phyloP scores from a whole-genome alignment of 768 basidiomycete genomes.

The Leccinellum rugosiceps region DNA sequence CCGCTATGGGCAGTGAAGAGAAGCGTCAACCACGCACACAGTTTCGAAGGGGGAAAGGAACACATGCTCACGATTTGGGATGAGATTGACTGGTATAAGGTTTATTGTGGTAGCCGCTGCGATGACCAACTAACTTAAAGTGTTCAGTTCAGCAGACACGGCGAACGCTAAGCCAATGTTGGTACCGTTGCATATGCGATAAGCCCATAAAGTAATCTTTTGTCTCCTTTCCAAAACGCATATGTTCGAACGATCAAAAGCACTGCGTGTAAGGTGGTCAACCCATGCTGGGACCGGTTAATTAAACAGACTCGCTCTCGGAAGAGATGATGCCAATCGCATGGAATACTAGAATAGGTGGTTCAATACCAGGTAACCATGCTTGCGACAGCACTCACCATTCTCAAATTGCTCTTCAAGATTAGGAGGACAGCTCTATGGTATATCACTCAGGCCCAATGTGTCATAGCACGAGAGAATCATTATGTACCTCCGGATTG shows the following conservation, averaged over 20 bases:
- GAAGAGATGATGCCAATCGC: neutral
- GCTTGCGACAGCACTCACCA: neutral
- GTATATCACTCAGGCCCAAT: neutral
- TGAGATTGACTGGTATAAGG: neutral
- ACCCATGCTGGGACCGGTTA: too few species aligned
- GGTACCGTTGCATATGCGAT: neutral
- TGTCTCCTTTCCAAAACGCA: neutral
- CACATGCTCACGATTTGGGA: neutral
- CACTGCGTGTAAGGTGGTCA: neutral
- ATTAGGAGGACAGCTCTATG: neutral
- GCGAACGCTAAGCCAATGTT: neutral
- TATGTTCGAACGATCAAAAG: neutral
- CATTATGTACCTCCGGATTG: neutral
- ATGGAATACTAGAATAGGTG: neutral
- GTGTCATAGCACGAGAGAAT: neutral
- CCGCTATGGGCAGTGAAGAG: neutral
- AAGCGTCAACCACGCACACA: neutral
- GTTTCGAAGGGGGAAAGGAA: neutral
- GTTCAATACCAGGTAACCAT: neutral
- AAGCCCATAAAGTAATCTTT: neutral
- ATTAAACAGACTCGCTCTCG: neutral
- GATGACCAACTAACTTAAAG: neutral
- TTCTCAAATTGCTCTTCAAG: neutral
- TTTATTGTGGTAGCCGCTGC: neutral
- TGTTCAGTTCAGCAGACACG: neutral